Conservation (phyloP, 1,284 basidiomycete species). For the Irpex sp. region DNA sequence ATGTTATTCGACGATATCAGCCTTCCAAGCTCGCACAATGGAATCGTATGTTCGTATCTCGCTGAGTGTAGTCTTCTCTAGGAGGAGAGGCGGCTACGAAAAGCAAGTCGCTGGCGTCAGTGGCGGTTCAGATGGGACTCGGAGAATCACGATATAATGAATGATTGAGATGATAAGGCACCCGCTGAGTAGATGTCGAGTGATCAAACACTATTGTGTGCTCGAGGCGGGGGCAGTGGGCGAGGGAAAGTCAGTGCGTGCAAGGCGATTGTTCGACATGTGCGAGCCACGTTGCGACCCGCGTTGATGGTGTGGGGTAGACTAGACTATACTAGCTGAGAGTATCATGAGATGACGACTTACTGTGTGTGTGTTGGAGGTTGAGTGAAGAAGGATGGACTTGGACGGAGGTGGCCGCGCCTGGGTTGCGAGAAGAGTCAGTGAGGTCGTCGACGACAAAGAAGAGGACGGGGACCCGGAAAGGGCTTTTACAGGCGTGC, state of each 20-base stretch:
- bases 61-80: not conserved
- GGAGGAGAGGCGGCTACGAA: not conserved
- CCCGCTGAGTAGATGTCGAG: not conserved
- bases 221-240: not conserved
- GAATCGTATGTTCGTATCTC: not conserved
- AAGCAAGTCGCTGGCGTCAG: not conserved
- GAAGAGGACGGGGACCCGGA: constrained; percentile 6
- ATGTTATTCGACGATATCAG: not conserved
- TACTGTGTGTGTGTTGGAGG: constrained; percentile 44
- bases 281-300: not conserved
- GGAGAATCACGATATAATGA: not conserved
- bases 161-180: not conserved
- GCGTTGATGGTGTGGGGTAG: not conserved
- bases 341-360: constrained; percentile 12
- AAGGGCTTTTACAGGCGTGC: constrained; percentile 12
- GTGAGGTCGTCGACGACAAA: not conserved
- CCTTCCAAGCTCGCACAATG: not conserved
- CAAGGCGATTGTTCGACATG: constrained; percentile 8
- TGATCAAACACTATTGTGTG: not conserved
- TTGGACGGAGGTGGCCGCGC: constrained; percentile 68
- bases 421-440: constrained; percentile 29
- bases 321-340: too few relatives aligned
- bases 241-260: not conserved
- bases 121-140: not conserved
- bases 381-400: constrained; percentile 53